Evolutionary conservation across 164 flowering plant genomes (phyloP), one percentile per base, ranked within the genome.

Genomic region (Macadamia integrifolia): DNA sequence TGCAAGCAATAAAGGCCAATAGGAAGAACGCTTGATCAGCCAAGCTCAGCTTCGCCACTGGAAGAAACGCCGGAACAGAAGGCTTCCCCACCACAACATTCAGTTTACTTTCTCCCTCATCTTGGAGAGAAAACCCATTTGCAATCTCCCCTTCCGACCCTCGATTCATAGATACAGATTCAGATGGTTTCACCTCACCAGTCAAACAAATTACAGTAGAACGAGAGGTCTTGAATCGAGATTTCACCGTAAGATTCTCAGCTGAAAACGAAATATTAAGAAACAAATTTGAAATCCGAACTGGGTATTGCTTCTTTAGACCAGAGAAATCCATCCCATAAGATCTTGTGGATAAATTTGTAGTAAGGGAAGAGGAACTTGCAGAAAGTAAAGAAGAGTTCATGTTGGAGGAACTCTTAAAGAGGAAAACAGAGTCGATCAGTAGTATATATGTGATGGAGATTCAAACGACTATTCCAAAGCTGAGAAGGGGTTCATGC

Each of bases 21-120:
- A 91, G 83, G 73, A 84, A 79, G 78, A 84, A 89, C 58, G 92
- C 93, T 64, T 86, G 87, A 72, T 89, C 90, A 53, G 82, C 78
- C 76, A 82, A 76, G 75, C 87, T 86, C 74, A 89, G 70, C 46
- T 79, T 85, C n/a, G 80, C 64, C 48, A 70, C 61, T 9, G 72
- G 75, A 73, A 79, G 17, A 71, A 6, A 44, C 13, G 69, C 48
- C 6, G 80, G 80, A 62, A 74, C 28, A 17, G 43, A 66, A 13
- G 91, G 81, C 60, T 42, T 77, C 40, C 84, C 83, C 28, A 88
- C 82, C 70, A 78, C 77, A 15, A 81, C 77, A 40, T 66, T 80
- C 69, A 77, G 75, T 30, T 52, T 67, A 55, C 61, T 59, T 13
- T 60, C 64, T 40, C 7, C 67, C 32, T 52, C 70, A 35, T 52